Percentiles rank a stretch among this genome's conserved stretches.
Conservation (phyloP, 768 basidiomycete genomes). For the Butyriboletus loyo region DNA sequence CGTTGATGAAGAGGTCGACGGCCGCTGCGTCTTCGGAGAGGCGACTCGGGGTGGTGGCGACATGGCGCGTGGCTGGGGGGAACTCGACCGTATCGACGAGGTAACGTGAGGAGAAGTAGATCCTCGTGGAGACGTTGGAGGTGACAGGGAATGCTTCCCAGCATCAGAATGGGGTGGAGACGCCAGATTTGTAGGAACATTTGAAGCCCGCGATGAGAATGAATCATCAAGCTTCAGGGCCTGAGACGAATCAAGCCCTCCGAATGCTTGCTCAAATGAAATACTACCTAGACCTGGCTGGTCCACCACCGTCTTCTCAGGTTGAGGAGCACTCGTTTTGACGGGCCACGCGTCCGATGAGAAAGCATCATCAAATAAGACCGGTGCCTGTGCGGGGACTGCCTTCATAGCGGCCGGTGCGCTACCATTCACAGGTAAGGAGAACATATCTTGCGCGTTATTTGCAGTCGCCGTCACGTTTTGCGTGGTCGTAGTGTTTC, state of each 20-base stretch:
- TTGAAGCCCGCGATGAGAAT: conserved; percentile 35
- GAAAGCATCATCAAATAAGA: conserved; percentile 51
- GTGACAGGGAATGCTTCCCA: conserved; percentile 37
- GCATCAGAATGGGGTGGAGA: conserved; percentile 14
- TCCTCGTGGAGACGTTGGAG: conserved; percentile 39
- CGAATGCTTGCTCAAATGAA: conserved; percentile 59
- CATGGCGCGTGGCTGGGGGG: conserved; percentile 41
- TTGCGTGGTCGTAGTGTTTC: conserved; percentile 14
- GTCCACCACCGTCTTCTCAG: conserved; percentile 13
- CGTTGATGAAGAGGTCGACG: conserved; percentile 54
- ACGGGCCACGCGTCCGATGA: conserved; percentile 26
- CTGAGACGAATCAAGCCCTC: conserved; percentile 39
- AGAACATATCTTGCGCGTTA: conserved; percentile 9
- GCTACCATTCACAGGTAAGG: conserved; percentile 12
- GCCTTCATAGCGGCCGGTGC: conserved; percentile 8
- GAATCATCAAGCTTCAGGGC: conserved; percentile 40
- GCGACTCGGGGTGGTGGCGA: conserved; percentile 50
- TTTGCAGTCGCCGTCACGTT: conserved; percentile 3
- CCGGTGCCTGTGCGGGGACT: conserved; percentile 18
- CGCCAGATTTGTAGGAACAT: conserved; percentile 25
- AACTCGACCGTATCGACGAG: conserved; percentile 30
- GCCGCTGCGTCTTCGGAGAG: conserved; percentile 54
- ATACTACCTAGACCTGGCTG: conserved; percentile 20
- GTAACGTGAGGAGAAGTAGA: conserved; percentile 30
- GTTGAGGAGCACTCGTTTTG: conserved; percentile 4